These are phyloP conservation scores for Pseudocercospora musae DNA, from an alignment of 2,329 filamentous ascomycete species.

Conservation along the genomic window DNA sequence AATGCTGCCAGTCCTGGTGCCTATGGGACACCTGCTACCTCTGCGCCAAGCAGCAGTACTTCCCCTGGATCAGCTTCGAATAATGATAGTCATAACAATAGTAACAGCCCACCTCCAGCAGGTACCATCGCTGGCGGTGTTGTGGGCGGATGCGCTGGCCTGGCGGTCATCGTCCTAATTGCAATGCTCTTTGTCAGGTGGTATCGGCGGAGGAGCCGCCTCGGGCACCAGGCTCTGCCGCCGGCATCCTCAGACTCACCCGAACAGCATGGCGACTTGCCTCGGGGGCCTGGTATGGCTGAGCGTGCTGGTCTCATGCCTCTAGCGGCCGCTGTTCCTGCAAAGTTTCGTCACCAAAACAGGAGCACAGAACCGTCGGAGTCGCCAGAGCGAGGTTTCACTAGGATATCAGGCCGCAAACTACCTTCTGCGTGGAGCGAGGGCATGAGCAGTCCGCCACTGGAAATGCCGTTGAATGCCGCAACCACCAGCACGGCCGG, in stretches of 20 bases:
- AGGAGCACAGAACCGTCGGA: constrained; percentile 21
- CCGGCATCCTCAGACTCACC: constrained; percentile 20
- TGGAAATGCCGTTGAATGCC: constrained; percentile 21
- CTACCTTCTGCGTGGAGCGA: constrained; percentile 49
- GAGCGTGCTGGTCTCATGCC: constrained; percentile 40
- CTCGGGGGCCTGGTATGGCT: constrained; percentile 39
- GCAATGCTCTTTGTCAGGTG: constrained; percentile 53
- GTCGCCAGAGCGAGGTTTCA: constrained; percentile 43
- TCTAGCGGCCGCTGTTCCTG: constrained; percentile 36
- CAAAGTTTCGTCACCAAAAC: constrained; percentile 37
- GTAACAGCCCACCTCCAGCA: constrained; percentile 40
- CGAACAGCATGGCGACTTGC: constrained; percentile 10
- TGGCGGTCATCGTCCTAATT: constrained; percentile 50
- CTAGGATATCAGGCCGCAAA: constrained; percentile 48
- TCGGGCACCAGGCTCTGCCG: constrained; percentile 28
- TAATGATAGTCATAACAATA: constrained; percentile 1
- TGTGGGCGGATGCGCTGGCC: constrained; percentile 59
- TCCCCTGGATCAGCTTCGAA: constrained; percentile 7
- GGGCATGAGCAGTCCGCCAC: constrained; percentile 41
- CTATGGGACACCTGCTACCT: constrained; percentile 11
- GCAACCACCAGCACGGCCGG: constrained; percentile 5
- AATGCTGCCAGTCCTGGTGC: constrained; percentile 4
- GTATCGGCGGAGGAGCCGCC: constrained; percentile 41
- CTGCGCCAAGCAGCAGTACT: constrained; percentile 9
- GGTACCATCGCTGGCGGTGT: constrained; percentile 59